phyloP scores from a whole-genome alignment of 164 flowering plant species.

The Liquidambar formosana region DNA sequence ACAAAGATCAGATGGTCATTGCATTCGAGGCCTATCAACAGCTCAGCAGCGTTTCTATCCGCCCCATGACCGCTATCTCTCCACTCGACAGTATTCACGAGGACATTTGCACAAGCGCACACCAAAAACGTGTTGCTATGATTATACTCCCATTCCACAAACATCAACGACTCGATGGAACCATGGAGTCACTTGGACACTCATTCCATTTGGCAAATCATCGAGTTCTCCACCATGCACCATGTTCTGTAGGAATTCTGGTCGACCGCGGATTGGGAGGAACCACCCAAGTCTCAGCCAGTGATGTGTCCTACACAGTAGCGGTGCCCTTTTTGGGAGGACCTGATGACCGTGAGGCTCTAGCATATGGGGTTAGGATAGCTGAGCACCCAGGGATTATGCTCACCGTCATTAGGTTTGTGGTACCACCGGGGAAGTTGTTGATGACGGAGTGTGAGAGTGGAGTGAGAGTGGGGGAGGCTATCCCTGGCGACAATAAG shows the following conservation, averaged over 20 bases:
- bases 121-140: conserved; percentile 37
- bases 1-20: conserved; percentile 33
- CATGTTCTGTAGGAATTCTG: conserved; percentile 46
- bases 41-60: conserved; percentile 43
- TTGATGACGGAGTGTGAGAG: background rate
- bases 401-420: conserved; percentile 30
- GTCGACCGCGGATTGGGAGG: conserved; percentile 54
- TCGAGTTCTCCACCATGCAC: conserved; percentile 30
- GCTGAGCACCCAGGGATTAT: conserved; percentile 52
- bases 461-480: background rate
- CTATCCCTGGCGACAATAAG: no score
- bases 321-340: conserved; percentile 42
- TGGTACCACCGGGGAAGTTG: conserved; percentile 10
- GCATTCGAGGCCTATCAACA: conserved; percentile 50
- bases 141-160: conserved; percentile 52
- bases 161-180: conserved; percentile 42
- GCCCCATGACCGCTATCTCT: conserved; percentile 64
- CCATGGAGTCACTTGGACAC: conserved; percentile 34
- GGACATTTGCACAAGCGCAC: conserved; percentile 47
- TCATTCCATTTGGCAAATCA: conserved; percentile 29
- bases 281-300: conserved; percentile 38
- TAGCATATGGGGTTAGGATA: conserved; percentile 39
- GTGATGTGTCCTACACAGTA: conserved; percentile 29
- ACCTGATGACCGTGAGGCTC: conserved; percentile 40
- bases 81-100: no score